Percentiles rank a stretch among this genome's conserved stretches.
These are phyloP conservation scores for Bassia scoparia DNA, from an alignment of 148 eudicot species.

Conservation along the genomic window DNA sequence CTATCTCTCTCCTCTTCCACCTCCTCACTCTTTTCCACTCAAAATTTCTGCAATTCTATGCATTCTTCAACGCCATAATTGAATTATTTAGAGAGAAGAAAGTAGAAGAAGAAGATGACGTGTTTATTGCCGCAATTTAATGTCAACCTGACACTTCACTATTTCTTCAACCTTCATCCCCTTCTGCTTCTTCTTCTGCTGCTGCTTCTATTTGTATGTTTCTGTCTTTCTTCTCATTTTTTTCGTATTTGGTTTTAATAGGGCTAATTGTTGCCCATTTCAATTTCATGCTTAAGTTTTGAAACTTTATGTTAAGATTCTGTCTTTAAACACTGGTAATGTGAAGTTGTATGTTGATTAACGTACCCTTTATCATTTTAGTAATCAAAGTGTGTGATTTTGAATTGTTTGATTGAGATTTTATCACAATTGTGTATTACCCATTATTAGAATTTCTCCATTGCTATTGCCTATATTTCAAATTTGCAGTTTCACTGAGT, in stretches of 20 bases:
- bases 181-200: conserved; percentile 18
- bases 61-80: not conserved
- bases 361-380: not conserved
- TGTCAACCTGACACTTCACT: conserved; percentile 42
- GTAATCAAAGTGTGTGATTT: conserved; percentile 1
- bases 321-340: conserved; percentile 3
- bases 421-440: not conserved
- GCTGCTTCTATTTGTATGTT: conserved; percentile 36
- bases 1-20: not conserved
- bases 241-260: not conserved
- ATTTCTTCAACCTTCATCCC: conserved; percentile 32
- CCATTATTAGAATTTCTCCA: not conserved
- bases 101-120: conserved; percentile 36
- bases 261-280: not conserved
- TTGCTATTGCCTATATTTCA: not conserved
- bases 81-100: not conserved
- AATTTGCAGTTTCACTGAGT: no score
- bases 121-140: conserved; percentile 54
- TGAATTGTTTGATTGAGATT: not conserved
- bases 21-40: not conserved
- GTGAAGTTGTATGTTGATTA: not conserved
- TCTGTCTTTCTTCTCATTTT: not conserved
- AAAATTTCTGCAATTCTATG: not conserved
- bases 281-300: not conserved
- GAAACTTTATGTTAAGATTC: not conserved